Evolutionary conservation across 257 asterid genomes (phyloP).

Genomic region (Eustoma russellianum): DNA sequence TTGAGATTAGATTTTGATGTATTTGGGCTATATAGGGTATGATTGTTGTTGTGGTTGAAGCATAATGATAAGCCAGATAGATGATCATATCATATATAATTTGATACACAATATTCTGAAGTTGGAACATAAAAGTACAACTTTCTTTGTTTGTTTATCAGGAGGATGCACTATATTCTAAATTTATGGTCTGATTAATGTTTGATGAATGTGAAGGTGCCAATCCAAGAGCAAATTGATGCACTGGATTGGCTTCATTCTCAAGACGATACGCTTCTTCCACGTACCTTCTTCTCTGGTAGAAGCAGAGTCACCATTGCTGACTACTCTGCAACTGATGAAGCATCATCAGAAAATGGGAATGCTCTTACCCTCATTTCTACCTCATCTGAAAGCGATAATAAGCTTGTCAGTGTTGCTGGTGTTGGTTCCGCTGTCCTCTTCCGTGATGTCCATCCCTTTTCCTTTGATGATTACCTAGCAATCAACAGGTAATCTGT

Average conservation of each 20-base stretch:
- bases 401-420: slow-evolving; percentile 65
- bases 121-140: too few species aligned
- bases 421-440: slow-evolving; percentile 90
- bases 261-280: slow-evolving; percentile 45
- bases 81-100: too few species aligned
- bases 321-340: slow-evolving; percentile 15
- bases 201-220: slow-evolving; percentile 37
- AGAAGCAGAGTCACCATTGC: slow-evolving; percentile 33
- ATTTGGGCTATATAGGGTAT: too few species aligned
- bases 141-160: too few species aligned
- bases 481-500: slow-evolving; percentile 58
- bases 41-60: too few species aligned
- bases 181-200: too few species aligned
- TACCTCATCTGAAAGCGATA: slow-evolving; percentile 13
- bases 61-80: too few species aligned
- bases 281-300: slow-evolving; percentile 89
- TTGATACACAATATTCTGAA: too few species aligned
- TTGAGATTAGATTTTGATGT: too few species aligned
- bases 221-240: slow-evolving; percentile 57
- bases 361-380: slow-evolving; percentile 15
- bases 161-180: too few species aligned
- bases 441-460: slow-evolving; percentile 61
- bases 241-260: slow-evolving; percentile 87
- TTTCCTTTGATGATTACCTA: slow-evolving; percentile 73
- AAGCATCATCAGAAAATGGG: slow-evolving; percentile 1